Evolutionary conservation across 805 yeast genomes (phyloP), one percentile per base, ranked within the genome.

Genomic region (Hanseniaspora hatyaiensis): DNA sequence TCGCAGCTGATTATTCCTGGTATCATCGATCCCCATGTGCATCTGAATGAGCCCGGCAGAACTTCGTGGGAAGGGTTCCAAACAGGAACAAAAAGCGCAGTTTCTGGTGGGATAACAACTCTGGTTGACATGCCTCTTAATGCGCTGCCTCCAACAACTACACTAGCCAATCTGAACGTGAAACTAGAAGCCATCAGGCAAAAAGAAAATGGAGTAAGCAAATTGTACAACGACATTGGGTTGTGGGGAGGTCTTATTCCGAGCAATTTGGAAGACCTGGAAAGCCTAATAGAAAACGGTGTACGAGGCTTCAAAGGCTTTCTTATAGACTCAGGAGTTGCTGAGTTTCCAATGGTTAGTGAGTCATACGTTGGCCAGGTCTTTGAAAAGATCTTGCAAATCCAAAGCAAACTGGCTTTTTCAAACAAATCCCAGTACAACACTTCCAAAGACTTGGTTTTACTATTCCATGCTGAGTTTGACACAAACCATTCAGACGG

Each of bases 31-130:
- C 74, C 95, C 4, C 97, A 88, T 62, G 97, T 88, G 22, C 97
- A 88, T 59, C 67, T 88, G 55, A 89, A 89, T 62, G 97, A 89
- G 58, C 96, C 97, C 0, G 97, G 97, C n/a, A 69, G 96, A 55
- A 88, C 96, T 1, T 95, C 87, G 52, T 88, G 97, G 97, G 97
- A 88, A 64, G 97, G 97, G 1, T 88, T 89, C 61, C 95, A 79
- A n/a, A 82, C 95, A 0, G 97, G 97, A 0, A 88, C 97, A 0
- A 80, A 80, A 59, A 83, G 95, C 2, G 96, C 96, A 0, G 94
- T 94, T 0, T 72, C 88, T 11, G 97, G 97, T 15, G 97, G 97
- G 50, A 96, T 88, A 41, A 88, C 97, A 20, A 87, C 96, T 0
- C 94, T 88, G 16, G 74, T 88, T 16, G 97, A 88, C 61, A 88